A percentile compares a stretch with the other conserved stretches of the same genome.
Evolutionary conservation across 148 eudicot species (phyloP).

Genomic region (Persicaria tinctoria): DNA sequence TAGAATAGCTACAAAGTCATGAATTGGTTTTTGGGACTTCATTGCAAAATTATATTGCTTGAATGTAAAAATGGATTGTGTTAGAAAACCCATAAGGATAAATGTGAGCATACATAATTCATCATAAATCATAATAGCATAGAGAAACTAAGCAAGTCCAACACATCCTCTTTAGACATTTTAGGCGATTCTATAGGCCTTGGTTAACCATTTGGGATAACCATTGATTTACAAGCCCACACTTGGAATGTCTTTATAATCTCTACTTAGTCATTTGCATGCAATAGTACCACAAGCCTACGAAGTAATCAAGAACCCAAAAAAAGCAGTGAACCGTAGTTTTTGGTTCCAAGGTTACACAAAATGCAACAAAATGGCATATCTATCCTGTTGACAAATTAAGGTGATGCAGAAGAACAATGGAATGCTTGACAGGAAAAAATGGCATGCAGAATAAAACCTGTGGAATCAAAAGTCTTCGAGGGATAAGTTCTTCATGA

Average conservation of each 20-base stretch:
- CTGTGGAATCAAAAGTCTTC: slow-evolving; percentile 86
- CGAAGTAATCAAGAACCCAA: neutral
- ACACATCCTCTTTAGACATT: neutral
- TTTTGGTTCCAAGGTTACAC: neutral
- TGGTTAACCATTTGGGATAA: neutral
- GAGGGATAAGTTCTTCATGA: slow-evolving; percentile 92
- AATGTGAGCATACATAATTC: neutral
- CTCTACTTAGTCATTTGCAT: neutral
- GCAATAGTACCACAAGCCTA: neutral
- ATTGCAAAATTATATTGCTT: neutral
- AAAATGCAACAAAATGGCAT: neutral
- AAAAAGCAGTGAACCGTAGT: neutral
- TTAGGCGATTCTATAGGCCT: neutral
- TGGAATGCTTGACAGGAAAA: neutral
- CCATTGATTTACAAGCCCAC: neutral
- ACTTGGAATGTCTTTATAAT: neutral
- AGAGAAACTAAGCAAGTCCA: neutral
- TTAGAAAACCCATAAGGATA: neutral
- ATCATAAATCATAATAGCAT: neutral
- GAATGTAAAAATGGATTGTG: too few relatives aligned
- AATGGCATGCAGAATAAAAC: slow-evolving; percentile 23
- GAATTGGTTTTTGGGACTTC: neutral
- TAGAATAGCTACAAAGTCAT: neutral
- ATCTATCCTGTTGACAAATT: neutral
- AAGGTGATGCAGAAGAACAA: neutral